A percentile compares a stretch with the other conserved stretches of the same genome.
Evolutionary conservation across 2,329 filamentous ascomycete species (phyloP).

Genomic region (Coniosporium tulheliwenetii): DNA sequence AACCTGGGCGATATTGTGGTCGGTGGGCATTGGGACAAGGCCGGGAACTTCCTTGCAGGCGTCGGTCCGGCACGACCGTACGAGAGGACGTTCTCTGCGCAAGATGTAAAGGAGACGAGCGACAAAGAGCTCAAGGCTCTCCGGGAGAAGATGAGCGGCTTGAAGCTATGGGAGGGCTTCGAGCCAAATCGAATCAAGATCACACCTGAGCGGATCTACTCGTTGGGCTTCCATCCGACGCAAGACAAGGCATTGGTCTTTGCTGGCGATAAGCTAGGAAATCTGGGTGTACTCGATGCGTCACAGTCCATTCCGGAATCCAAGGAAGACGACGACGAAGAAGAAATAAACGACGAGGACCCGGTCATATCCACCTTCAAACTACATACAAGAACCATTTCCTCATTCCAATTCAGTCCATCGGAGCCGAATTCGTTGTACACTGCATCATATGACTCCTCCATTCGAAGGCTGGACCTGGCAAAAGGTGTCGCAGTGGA

Average conservation of each 20-base stretch:
- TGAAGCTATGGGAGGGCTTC: constrained; percentile 73
- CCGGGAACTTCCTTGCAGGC: constrained; percentile 48
- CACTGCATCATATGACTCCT: constrained; percentile 83
- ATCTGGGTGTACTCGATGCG: constrained; percentile 80
- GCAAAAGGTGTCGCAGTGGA: constrained; percentile 65
- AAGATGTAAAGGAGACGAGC: constrained; percentile 64
- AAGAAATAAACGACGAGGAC: constrained; percentile 47
- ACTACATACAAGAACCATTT: constrained; percentile 76
- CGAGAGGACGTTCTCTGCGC: constrained; percentile 69
- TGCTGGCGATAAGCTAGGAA: constrained; percentile 85
- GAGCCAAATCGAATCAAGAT: constrained; percentile 79
- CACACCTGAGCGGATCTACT: constrained; percentile 74
- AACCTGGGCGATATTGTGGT: constrained; percentile 64
- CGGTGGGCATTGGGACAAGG: constrained; percentile 53
- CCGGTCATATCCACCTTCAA: constrained; percentile 84
- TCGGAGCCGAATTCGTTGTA: constrained; percentile 61
- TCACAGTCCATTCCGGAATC: constrained; percentile 44
- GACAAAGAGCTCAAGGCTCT: constrained; percentile 61
- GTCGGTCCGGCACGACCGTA: constrained; percentile 66
- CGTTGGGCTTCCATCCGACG: constrained; percentile 77
- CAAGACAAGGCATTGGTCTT: constrained; percentile 77
- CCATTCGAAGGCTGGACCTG: constrained; percentile 74
- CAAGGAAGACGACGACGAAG: constrained; percentile 32
- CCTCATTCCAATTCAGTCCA: constrained; percentile 64
- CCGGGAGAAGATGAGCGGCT: constrained; percentile 57